Percentiles rank a stretch among this genome's conserved stretches.
Evolutionary conservation across 768 basidiomycete species (phyloP).

Genomic region (Inosperma sp.): DNA sequence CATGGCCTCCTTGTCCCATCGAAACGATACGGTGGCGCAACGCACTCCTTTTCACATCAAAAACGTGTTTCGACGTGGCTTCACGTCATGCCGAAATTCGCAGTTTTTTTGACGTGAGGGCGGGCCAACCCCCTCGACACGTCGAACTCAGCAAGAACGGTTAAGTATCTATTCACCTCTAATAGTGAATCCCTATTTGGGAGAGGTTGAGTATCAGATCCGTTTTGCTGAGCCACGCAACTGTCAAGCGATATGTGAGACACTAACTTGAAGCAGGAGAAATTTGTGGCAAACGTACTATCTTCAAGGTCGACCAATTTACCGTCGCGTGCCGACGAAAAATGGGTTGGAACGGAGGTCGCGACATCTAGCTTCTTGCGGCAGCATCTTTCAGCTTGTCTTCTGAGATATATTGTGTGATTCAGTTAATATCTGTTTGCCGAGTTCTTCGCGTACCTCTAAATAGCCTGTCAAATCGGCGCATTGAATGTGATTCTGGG

Average conservation of each 20-base stretch:
- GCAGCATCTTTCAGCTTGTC: slow-evolving; percentile 51
- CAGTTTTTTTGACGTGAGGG: too few species aligned
- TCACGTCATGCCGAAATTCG: too few species aligned
- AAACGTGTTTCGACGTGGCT: too few species aligned
- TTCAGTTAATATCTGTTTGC: neutral
- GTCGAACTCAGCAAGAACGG: too few species aligned
- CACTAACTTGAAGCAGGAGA: too few species aligned
- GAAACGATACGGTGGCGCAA: too few species aligned
- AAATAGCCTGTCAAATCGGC: slow-evolving; percentile 49
- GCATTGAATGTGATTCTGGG: slow-evolving; percentile 46
- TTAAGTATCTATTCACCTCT: neutral
- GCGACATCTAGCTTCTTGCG: slow-evolving; percentile 56
- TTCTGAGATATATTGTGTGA: slow-evolving; percentile 43
- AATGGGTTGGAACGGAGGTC: slow-evolving; percentile 29
- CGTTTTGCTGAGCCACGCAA: too few species aligned
- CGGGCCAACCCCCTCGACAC: too few species aligned
- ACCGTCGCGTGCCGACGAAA: slow-evolving; percentile 52
- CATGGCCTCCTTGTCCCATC: too few species aligned
- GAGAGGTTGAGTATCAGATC: neutral
- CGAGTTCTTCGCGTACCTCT: slow-evolving; percentile 37
- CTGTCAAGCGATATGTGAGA: slow-evolving; percentile 4
- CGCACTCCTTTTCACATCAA: too few species aligned
- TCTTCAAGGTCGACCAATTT: slow-evolving; percentile 65
- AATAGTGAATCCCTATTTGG: neutral
- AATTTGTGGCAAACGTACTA: slow-evolving; percentile 39